Base-by-base conservation (phyloP, 768 basidiomycete species). In the Pleurotus citrinopileatus region DNA sequence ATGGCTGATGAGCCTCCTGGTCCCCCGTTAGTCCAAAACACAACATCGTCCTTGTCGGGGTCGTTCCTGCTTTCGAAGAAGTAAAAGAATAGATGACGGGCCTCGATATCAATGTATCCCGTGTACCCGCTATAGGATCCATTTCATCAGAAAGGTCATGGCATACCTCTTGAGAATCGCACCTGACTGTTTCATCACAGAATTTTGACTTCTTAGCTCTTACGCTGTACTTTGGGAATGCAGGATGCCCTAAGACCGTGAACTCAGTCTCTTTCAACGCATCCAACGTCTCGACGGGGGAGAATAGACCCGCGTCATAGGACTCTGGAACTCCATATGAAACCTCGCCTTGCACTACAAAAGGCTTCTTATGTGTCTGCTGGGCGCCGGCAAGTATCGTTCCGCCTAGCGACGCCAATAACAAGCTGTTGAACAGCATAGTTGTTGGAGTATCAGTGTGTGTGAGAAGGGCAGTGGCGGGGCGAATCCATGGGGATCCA, bases 41-140 rank as follows among this genome's bases (percentile, higher is more conserved):
- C 80, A 4, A 85, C 78, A 58, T 84, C 82, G 63, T 85, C 83
- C 52, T 70, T 78, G 28, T 74, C 76, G 4, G 85, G 83, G 56
- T 84, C 71, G 50, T 67, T 77, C 47, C 89, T 71, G 53, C 82
- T 85, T 64, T 90, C 86, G 64, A 90, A 90, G 65, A 89, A 90
- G 71, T 87, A 87, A 73, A 89, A 89, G 63, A 86, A 86, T 13
- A 86, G 58, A 60, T 86, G 85, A 3, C 83, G 73, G 3, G 83
- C 73, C 61, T 81, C 72, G 42, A 84, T 73, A 56, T 87, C 85
- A 52, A 87, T 84, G 59, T 87, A 87, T 9, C 86, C 86, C 0
- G 84, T 84, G 63, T 82, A 87, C 1, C 76, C 68, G 19, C 81
- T 84, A 28, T n/a, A 32, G 20, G 22, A 37, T 37, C 19, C 9